A percentile compares a stretch with the other conserved stretches of the same genome.
Conservation (phyloP, 2,329 filamentous ascomycete genomes). For the Colletotrichum sp. region DNA sequence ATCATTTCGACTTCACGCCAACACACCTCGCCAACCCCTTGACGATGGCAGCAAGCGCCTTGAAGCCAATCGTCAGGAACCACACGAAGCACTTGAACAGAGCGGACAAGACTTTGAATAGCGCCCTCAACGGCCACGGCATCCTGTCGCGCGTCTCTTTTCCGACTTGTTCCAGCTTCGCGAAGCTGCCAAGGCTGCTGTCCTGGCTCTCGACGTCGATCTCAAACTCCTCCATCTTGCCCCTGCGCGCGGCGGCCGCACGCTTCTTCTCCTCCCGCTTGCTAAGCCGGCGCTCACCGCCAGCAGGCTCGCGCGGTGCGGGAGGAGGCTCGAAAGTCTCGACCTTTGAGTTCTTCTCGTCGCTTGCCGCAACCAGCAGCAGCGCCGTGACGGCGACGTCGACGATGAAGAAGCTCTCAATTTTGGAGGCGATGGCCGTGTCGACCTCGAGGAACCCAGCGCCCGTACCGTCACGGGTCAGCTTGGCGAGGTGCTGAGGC, state of each 20-base stretch:
- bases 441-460: slow-evolving; percentile 66
- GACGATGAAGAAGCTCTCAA: slow-evolving; percentile 66
- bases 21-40: slow-evolving; percentile 57
- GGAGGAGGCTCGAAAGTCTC: slow-evolving; percentile 68
- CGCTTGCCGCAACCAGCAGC: slow-evolving; percentile 61
- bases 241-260: slow-evolving; percentile 27
- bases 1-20: slow-evolving; percentile 27
- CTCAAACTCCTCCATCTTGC: slow-evolving; percentile 62
- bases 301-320: slow-evolving; percentile 25
- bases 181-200: slow-evolving; percentile 50
- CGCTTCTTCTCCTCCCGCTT: slow-evolving; percentile 28
- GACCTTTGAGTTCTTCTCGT: slow-evolving; percentile 55
- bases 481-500: slow-evolving; percentile 63
- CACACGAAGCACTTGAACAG: slow-evolving; percentile 65
- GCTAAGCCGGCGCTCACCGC: slow-evolving; percentile 31
- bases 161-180: slow-evolving; percentile 39
- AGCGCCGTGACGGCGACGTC: slow-evolving; percentile 68
- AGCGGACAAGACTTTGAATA: slow-evolving; percentile 56
- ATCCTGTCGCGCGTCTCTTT: slow-evolving; percentile 51
- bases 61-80: slow-evolving; percentile 61
- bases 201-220: slow-evolving; percentile 69
- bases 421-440: slow-evolving; percentile 62
- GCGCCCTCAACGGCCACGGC: slow-evolving; percentile 52
- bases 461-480: slow-evolving; percentile 66
- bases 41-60: slow-evolving; percentile 55